Evolutionary conservation across 2,329 filamentous ascomycete species (phyloP), one percentile per base, ranked within the genome.

Genomic region (Cercospora sp.): DNA sequence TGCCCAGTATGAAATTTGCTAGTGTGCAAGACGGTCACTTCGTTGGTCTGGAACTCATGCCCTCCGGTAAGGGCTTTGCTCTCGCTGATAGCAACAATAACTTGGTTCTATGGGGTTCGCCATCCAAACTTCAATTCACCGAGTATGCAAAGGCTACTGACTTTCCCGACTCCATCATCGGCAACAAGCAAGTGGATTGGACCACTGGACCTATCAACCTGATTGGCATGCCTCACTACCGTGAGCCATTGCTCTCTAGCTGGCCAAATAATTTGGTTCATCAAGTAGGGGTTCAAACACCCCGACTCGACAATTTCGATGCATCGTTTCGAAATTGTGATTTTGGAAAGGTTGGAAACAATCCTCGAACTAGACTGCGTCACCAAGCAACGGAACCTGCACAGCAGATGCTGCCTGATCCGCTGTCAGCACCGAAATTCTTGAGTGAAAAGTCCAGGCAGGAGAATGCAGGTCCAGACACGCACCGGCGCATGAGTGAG

Each of bases 151-250:
- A 89, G 65, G 90, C 91, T 8, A 88, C 91, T 1, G 92, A 96
- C 73, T 92, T 94, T 76, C 88, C 91, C 5, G 90, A 92, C 70
- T 82, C 88, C 1, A 82, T 88, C 58, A 84, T 88, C 13, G 85
- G 86, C 2, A 80, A 85, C 0, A 83, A 86, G 28, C 68, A 74
- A 9, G 60, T 80, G 21, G 78, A 80, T 57, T 81, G 78, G 78
- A 75, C 75, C 0, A 80, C 82, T 13, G 91, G 97, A 85, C 93
- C 95, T 0, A 78, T 99, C 51, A 98, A 90, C 79, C 87, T 89
- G 37, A 85, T 98, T 62, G 96, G 95, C 10, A 90, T 99, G 86
- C 94, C 95, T 1, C 96, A 94, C 79, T 99, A 99, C 79, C 88
- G 94, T 70, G 94, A 98, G 70, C 85, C 87, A 13, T 85, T 99